A percentile compares a stretch with the other conserved stretches of the same genome.
phyloP scores from a whole-genome alignment of 116 monocot species.

The Posidonia oceanica region DNA sequence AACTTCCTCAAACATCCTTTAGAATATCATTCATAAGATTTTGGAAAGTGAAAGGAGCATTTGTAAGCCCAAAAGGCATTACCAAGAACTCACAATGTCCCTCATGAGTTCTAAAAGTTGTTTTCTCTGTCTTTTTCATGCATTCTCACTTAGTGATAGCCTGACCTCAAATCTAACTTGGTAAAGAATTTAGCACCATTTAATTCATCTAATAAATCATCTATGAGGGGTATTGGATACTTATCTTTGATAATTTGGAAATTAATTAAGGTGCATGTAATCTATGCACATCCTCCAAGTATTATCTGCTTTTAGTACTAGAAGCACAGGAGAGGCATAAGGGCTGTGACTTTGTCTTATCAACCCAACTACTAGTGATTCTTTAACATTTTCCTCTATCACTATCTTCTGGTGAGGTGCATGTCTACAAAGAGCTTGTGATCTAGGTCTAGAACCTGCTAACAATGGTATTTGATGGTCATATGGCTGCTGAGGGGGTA shows the following conservation, averaged over 20 bases:
- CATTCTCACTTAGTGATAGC: slow-evolving; percentile 10
- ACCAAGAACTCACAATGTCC: slow-evolving; percentile 10
- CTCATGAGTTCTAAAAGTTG: slow-evolving; percentile 3
- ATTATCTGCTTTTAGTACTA: no score
- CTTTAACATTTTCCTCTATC: no score
- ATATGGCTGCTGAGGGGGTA: no score
- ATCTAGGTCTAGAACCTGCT: no score
- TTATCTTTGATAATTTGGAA: not conserved
- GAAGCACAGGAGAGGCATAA: no score
- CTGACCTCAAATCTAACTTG: slow-evolving; percentile 5
- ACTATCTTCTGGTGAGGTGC: no score
- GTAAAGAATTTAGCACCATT: not conserved
- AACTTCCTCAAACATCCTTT: not conserved
- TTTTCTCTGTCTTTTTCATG: not conserved
- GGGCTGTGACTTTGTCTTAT: no score
- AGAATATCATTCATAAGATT: slow-evolving; percentile 6
- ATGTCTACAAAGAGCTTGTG: no score
- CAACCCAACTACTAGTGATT: no score
- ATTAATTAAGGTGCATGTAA: not conserved
- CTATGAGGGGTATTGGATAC: slow-evolving; percentile 4
- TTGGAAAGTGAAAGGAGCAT: slow-evolving; percentile 7
- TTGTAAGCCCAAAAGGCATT: not conserved
- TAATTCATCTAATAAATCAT: slow-evolving; percentile 7
- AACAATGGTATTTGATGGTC: no score
- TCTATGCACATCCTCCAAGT: not conserved